Percentiles rank a stretch among this genome's conserved stretches.
Conservation (phyloP, 2,329 filamentous ascomycete species). For the Colletotrichum musae region DNA sequence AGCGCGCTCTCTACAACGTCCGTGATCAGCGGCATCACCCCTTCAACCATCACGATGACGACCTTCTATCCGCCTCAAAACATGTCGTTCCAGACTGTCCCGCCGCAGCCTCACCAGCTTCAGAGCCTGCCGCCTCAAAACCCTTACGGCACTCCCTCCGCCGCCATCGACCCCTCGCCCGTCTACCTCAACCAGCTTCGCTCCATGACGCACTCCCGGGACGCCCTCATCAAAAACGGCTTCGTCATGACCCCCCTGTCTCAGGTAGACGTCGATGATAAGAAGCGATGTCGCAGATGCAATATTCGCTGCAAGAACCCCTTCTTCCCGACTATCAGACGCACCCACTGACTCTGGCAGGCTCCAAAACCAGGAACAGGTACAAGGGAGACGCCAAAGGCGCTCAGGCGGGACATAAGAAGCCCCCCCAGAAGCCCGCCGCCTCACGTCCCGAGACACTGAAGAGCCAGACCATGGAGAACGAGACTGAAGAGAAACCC, state of each 20-base stretch:
- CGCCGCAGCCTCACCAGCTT: background rate
- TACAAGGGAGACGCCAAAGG: constrained; percentile 15
- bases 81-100: background rate
- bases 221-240: constrained; percentile 45
- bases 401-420: constrained; percentile 2
- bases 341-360: constrained; percentile 3
- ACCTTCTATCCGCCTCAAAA: background rate
- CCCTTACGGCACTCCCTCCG: constrained; percentile 29
- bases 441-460: constrained; percentile 7
- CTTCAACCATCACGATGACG: constrained; percentile 14
- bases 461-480: constrained; percentile 7
- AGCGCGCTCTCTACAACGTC: too few relatives aligned
- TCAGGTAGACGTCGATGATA: constrained; percentile 47
- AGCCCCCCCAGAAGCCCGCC: background rate
- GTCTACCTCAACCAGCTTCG: constrained; percentile 43
- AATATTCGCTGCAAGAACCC: constrained; percentile 37
- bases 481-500: constrained; percentile 23
- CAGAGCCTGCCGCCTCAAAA: background rate
- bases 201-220: constrained; percentile 39
- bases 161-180: constrained; percentile 41
- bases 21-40: too few relatives aligned
- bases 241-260: constrained; percentile 48
- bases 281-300: constrained; percentile 50
- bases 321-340: too few relatives aligned
- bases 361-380: constrained; percentile 35